Conservation (phyloP, 2,329 filamentous ascomycete species). For the Aspergillus unguis region DNA sequence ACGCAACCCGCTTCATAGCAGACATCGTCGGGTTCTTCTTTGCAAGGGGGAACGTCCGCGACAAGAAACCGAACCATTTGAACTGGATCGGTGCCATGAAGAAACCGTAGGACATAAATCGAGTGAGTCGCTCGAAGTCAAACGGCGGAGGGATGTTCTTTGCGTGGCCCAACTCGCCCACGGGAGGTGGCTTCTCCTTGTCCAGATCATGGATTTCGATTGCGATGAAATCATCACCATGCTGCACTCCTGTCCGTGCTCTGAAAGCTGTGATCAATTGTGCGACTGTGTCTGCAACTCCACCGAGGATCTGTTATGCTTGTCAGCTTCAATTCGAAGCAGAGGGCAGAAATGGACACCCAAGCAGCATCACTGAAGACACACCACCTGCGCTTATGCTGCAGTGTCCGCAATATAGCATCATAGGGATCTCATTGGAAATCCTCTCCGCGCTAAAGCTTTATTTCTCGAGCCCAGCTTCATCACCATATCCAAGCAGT, state of each 20-base stretch:
- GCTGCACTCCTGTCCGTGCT: constrained; percentile 57
- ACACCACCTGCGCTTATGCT: not conserved
- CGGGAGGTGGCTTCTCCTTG: constrained; percentile 67
- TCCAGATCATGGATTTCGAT: constrained; percentile 89
- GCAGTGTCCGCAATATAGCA: not conserved
- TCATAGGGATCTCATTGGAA: not conserved
- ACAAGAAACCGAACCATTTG: constrained; percentile 90
- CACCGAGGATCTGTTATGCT: constrained; percentile 66
- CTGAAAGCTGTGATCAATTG: constrained; percentile 81
- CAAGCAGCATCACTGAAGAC: not conserved
- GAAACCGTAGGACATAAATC: constrained; percentile 98
- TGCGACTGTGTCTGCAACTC: constrained; percentile 92
- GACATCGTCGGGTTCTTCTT: constrained; percentile 71
- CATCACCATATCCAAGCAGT: not conserved
- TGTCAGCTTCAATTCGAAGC: constrained; percentile 6
- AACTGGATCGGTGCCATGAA: constrained; percentile 94
- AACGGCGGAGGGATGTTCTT: constrained; percentile 72
- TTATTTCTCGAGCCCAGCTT: not conserved
- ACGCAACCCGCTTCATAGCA: constrained; percentile 82
- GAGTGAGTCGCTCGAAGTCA: constrained; percentile 88
- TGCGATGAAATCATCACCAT: constrained; percentile 66
- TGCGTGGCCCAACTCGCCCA: constrained; percentile 63
- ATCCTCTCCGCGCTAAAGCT: not conserved
- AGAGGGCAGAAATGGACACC: not conserved
- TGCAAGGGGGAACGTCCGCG: constrained; percentile 75